Evolutionary conservation across 1,284 basidiomycete species (phyloP).

Genomic region (Microbotryum scabiosae): DNA sequence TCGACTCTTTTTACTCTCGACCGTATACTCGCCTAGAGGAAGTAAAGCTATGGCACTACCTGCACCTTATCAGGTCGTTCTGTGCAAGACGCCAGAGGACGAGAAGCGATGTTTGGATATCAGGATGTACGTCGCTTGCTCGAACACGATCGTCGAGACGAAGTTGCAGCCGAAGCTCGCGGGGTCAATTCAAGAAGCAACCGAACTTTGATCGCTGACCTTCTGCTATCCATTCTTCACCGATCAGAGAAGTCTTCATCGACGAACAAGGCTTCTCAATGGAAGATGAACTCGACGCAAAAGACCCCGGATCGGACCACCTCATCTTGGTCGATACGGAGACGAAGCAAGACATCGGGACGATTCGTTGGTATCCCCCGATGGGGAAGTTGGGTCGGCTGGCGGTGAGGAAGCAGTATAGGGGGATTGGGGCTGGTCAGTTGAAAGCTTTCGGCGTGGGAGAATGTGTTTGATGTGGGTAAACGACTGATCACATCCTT

Average conservation of each 20-base stretch:
- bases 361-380: background rate
- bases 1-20: background rate
- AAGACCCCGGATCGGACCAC: background rate
- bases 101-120: slow-evolving; percentile 22
- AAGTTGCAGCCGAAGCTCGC: no score
- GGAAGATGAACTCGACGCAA: slow-evolving; percentile 33
- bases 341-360: background rate
- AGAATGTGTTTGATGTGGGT: no score
- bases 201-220: no score
- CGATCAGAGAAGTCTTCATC: slow-evolving; percentile 28
- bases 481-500: no score
- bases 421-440: no score
- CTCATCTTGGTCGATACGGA: background rate
- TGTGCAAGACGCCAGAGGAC: slow-evolving; percentile 9
- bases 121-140: slow-evolving; percentile 6
- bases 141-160: no score
- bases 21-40: no score
- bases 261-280: slow-evolving; percentile 33
- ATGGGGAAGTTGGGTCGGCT: background rate
- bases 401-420: no score
- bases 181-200: no score
- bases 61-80: background rate
- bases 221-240: no score
- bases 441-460: no score
- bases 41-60: background rate